phyloP scores from a whole-genome alignment of 1,139 yeast genomes.

The Saccharomyces hybrid region DNA sequence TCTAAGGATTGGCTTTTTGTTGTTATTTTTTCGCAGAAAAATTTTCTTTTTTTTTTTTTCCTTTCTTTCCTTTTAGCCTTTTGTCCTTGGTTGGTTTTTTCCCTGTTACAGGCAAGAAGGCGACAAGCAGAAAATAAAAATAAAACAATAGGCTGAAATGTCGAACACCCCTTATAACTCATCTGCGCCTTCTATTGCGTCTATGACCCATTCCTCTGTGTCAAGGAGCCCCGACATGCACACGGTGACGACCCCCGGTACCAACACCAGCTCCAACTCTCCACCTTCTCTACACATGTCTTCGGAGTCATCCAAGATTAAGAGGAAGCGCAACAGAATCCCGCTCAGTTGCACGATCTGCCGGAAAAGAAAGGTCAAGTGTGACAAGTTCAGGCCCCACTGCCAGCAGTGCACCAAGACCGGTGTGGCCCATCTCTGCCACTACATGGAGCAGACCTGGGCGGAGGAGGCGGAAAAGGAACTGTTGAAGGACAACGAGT shows the following conservation, averaged over 20 bases:
- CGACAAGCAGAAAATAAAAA: background rate
- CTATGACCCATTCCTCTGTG: background rate
- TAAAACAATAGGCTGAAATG: background rate
- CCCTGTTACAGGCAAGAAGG: background rate
- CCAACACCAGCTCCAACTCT: background rate
- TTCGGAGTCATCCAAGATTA: constrained; percentile 12
- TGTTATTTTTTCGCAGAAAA: background rate
- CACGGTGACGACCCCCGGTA: background rate
- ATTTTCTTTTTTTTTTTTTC: background rate
- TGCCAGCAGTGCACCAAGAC: constrained; percentile 68
- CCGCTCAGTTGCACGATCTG: constrained; percentile 44
- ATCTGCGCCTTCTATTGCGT: background rate
- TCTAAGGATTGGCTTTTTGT: background rate
- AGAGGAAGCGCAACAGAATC: constrained; percentile 39
- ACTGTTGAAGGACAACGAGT: constrained; percentile 38
- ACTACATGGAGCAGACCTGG: constrained; percentile 56
- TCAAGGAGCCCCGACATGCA: background rate
- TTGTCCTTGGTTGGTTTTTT: background rate
- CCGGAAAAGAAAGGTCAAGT: constrained; percentile 43
- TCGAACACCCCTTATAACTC: background rate
- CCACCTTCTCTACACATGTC: background rate
- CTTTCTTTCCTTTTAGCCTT: background rate
- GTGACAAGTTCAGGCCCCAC: constrained; percentile 54
- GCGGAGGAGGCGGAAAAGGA: constrained; percentile 43
- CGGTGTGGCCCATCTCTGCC: constrained; percentile 67